Evolutionary conservation across 192 early-diverging fungal species (phyloP), one percentile per base, ranked within the genome.

Genomic region (Kappamyces sp.): DNA sequence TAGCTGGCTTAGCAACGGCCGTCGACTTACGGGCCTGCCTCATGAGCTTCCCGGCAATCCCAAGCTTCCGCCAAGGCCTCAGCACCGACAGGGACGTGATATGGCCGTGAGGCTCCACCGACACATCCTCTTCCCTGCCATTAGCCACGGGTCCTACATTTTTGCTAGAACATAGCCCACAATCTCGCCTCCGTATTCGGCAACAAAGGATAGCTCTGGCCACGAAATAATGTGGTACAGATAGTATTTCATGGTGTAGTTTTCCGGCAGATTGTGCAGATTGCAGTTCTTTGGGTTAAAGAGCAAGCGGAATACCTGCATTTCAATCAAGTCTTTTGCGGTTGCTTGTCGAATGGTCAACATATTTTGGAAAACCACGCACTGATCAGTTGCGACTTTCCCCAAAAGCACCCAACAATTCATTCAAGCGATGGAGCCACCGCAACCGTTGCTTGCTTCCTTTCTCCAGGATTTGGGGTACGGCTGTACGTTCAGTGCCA

Each of bases 181-280:
- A 47, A 99, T 86, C 40, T 86, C 84, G 30, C 91, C 90, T 49
- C 86, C 80, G 68, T 95, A 87, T 72, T 92, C 90, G 15, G 96
- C 96, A 4, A 99, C 94, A 59, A 84, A 93, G 35, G 91, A 93
- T 6, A 99, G 83, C 70, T 90, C 86, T 1, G 60, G 60, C 62
- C 60, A 65, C 22, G 62, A 68, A 45, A 59, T 67, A 4, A n/a
- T 14, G 45, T 68, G 66, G 38, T 67, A 67, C 40, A 73, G 73
- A 74, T 81, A 92, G 77, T 99, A 99, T 73, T 99, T 99, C 89
- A 99, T 94, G 66, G 91, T 89, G 72, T 99, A 99, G 84, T 99
- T 99, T 75, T 99, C 96, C 5, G 96, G 96, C 39, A 99, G 79
- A 71, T 99, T 97, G 54, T 83, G 78, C 54, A 99, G 76, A 73